Evolutionary conservation across 2,329 filamentous ascomycete species (phyloP).

Genomic region (Geoglossum cookeanum): DNA sequence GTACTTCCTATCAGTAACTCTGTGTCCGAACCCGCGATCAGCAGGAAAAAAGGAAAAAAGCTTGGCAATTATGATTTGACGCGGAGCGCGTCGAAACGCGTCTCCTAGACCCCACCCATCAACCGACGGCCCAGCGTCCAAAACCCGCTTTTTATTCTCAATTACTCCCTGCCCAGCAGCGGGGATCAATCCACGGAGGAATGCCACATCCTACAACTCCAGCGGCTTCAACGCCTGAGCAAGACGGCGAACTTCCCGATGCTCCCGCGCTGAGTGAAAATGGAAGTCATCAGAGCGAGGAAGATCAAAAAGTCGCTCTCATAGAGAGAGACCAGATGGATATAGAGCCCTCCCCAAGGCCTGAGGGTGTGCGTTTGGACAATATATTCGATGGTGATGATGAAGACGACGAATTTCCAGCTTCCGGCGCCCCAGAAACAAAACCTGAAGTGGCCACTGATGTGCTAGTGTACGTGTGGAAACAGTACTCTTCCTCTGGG

Average conservation of each 20-base stretch:
- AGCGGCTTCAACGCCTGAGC: conserved; percentile 18
- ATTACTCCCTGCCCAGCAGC: not conserved
- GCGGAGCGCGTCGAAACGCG: not conserved
- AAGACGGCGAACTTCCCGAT: conserved; percentile 16
- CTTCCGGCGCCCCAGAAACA: conserved; percentile 29
- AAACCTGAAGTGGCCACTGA: conserved; percentile 24
- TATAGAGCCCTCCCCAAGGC: not conserved
- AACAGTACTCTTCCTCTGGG: conserved; percentile 2
- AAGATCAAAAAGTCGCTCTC: conserved; percentile 8
- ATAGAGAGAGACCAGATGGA: not conserved
- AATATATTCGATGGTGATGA: conserved; percentile 41
- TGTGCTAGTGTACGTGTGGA: conserved; percentile 19
- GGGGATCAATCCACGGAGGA: not conserved
- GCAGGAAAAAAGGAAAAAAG: not conserved
- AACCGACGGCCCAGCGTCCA: no score
- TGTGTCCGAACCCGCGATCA: no score
- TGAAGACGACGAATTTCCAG: conserved; percentile 32
- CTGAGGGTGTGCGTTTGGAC: conserved; percentile 28
- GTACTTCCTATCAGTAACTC: not conserved
- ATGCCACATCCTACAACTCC: conserved; percentile 30
- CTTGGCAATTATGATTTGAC: not conserved
- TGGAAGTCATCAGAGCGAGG: conserved; percentile 6
- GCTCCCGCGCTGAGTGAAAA: conserved; percentile 15
- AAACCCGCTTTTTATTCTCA: not conserved
- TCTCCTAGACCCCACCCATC: not conserved